Evolutionary conservation across 73 alveolate species (phyloP).

Genomic region (Paramecium pentaurelia): DNA sequence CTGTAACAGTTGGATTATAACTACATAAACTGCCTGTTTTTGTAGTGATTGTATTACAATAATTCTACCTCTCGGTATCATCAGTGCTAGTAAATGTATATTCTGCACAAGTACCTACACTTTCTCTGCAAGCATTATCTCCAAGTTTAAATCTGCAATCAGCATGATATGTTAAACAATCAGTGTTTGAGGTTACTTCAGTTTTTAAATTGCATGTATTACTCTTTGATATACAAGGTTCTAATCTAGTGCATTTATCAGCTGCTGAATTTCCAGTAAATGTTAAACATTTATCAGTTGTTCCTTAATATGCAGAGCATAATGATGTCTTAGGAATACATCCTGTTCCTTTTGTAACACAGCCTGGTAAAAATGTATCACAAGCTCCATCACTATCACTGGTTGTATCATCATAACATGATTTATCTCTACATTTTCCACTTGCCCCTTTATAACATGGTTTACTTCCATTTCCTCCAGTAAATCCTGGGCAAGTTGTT

Average conservation of each 20-base stretch:
- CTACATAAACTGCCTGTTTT: not conserved
- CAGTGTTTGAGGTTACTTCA: not conserved
- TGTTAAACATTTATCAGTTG: not conserved
- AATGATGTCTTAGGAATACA: not conserved
- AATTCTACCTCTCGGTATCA: not conserved
- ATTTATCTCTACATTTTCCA: not conserved
- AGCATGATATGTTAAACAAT: not conserved
- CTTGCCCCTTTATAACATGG: not conserved
- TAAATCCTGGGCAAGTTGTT: not conserved
- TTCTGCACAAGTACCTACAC: not conserved
- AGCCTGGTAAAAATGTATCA: not conserved
- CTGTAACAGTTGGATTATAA: not conserved
- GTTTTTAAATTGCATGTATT: not conserved
- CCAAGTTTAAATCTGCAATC: not conserved
- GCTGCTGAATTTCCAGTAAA: not conserved
- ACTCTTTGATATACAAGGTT: not conserved
- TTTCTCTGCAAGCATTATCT: not conserved
- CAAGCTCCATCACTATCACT: not conserved
- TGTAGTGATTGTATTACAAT: not conserved
- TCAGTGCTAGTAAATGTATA: not conserved
- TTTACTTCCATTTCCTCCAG: not conserved
- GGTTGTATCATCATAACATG: not conserved
- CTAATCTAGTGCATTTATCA: not conserved
- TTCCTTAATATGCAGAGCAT: not conserved
- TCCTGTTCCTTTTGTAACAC: constrained; percentile 27